Percentiles rank a stretch among this genome's conserved stretches.
Evolutionary conservation across 805 yeast genomes (phyloP).

Genomic region (Candida ascalaphidarum): DNA sequence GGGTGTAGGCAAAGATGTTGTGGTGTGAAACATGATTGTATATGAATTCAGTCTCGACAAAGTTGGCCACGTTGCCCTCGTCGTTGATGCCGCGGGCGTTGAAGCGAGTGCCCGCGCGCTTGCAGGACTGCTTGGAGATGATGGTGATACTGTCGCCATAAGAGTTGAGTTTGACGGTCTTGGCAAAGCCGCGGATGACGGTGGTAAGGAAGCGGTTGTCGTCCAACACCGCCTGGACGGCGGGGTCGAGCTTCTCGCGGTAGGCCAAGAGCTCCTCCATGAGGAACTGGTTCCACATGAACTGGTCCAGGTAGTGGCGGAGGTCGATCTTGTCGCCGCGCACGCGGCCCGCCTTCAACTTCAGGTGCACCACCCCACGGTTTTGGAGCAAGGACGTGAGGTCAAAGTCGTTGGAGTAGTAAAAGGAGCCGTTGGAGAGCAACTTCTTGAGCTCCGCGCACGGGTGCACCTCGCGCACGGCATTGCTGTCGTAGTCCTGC

Average conservation of each 20-base stretch:
- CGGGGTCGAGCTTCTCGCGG: conserved; percentile 58
- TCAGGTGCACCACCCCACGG: conserved; percentile 45
- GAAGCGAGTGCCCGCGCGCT: conserved; percentile 21
- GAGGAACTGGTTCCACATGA: conserved; percentile 96
- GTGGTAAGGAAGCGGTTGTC: conserved; percentile 78
- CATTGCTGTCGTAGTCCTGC: conserved; percentile 10
- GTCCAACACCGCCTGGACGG: conserved; percentile 55
- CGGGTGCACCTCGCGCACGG: conserved; percentile 48
- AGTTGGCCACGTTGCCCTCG: conserved; percentile 12
- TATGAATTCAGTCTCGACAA: conserved; percentile 62
- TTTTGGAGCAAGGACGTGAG: conserved; percentile 79
- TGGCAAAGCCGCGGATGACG: conserved; percentile 92
- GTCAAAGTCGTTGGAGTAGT: conserved; percentile 88
- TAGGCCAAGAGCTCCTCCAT: conserved; percentile 74
- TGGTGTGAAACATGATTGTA: conserved; percentile 37
- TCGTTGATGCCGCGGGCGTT: conserved; percentile 13
- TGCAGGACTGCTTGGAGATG: conserved; percentile 93
- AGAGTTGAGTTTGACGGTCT: conserved; percentile 40
- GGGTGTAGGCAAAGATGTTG: conserved; percentile 67
- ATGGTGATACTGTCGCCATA: conserved; percentile 53
- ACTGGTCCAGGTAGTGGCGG: conserved; percentile 62
- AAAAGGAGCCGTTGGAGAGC: conserved; percentile 81
- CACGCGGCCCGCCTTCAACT: conserved; percentile 4
- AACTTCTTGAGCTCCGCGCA: conserved; percentile 74
- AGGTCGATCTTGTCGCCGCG: conserved; percentile 4